Evolutionary conservation across 495 filamentous ascomycete species (phyloP), one percentile per base, ranked within the genome.

Genomic region (Penicillium diatomitis): DNA sequence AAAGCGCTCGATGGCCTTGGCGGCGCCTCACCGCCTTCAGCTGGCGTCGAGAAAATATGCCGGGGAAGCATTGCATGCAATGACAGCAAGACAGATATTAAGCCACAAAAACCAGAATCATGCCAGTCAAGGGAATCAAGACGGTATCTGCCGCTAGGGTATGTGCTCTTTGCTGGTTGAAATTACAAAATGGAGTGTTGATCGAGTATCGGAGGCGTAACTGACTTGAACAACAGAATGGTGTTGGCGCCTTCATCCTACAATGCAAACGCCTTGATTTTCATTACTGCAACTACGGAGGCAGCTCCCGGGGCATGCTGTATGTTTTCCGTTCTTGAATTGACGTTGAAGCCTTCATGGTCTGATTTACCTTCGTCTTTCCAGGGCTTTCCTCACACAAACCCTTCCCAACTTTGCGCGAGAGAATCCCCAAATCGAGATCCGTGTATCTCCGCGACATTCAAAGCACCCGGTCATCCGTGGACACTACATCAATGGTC

Each of bases 201-300:
- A 44, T 6, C 20, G 20, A 20, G 20, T 20, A 3, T 44, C 44
- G 12, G 20, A 8, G 41, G 43, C 48, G 20, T 48, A 32, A 56
- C 42, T 28, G 34, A 30, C 47, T 45, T 44, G 39, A 34, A 32
- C 6, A 34, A 38, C 55, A 96, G 88, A 98, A 98, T 70, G 92
- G 92, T 75, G 80, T 96, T 55, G 92, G 90, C 49, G 88, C 91
- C 56, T 98, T 97, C 73, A 87, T 98, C 67, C 78, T 95, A 50
- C 90, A 95, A 80, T 98, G 92, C 80, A 95, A 86, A 70, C 84
- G 85, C 53, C 76, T 98, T 63, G 87, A 95, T 63, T 86, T 98
- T 61, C 87, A 95, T 70, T 98, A 95, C 75, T 96, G 92, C 74
- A 89, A 96, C 74, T 88, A 83, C 78, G 87, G 85, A 5, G 92